phyloP scores from a whole-genome alignment of 1,139 yeast species.

The Scheffersomyces insectosa region DNA sequence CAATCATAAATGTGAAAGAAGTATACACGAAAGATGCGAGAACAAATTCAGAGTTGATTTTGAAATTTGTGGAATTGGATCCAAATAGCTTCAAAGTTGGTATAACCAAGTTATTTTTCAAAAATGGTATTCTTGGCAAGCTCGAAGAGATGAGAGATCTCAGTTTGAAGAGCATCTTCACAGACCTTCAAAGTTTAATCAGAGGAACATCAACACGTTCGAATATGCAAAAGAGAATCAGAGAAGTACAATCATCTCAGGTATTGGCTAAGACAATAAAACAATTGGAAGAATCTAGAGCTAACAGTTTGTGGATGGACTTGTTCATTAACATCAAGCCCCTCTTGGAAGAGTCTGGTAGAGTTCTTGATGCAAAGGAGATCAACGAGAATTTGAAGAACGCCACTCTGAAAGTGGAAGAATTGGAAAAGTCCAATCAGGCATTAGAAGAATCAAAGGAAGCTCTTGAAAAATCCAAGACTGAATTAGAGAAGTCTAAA shows the following conservation, averaged over 20 bases:
- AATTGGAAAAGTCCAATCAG: slow-evolving; percentile 26
- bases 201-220: slow-evolving; percentile 65
- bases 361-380: slow-evolving; percentile 55
- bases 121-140: slow-evolving; percentile 90
- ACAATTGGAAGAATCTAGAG: slow-evolving; percentile 49
- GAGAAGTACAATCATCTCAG: slow-evolving; percentile 70
- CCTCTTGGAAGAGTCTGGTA: slow-evolving; percentile 63
- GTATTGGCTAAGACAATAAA: slow-evolving; percentile 65
- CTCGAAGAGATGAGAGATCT: slow-evolving; percentile 78
- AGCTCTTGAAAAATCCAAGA: slow-evolving; percentile 7
- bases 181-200: slow-evolving; percentile 64
- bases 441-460: slow-evolving; percentile 12
- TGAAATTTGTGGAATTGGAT: slow-evolving; percentile 63
- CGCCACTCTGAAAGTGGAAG: slow-evolving; percentile 38
- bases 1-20: slow-evolving; percentile 53
- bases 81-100: slow-evolving; percentile 73
- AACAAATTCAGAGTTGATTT: slow-evolving; percentile 67
- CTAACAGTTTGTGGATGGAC: slow-evolving; percentile 76
- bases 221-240: slow-evolving; percentile 50
- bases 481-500: slow-evolving; percentile 37
- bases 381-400: slow-evolving; percentile 52
- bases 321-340: slow-evolving; percentile 76
- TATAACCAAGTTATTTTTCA: slow-evolving; percentile 83
- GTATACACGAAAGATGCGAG: slow-evolving; percentile 52
- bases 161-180: slow-evolving; percentile 55